These are phyloP conservation scores for Aspergillus ochraceoroseus DNA, from an alignment of 2,329 filamentous ascomycete genomes.

Conservation along the genomic window DNA sequence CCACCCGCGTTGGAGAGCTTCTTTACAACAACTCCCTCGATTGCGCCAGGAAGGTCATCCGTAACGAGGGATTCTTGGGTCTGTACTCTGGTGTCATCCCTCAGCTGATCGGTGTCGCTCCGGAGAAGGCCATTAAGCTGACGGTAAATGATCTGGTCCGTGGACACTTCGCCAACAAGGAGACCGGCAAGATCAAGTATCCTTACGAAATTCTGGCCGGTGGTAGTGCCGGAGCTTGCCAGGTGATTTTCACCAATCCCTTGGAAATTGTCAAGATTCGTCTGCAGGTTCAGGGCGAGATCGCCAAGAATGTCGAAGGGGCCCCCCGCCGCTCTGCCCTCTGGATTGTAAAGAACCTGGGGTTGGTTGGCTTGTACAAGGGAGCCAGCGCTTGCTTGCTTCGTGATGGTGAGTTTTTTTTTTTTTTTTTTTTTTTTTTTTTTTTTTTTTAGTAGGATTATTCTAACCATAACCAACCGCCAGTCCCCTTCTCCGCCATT, in stretches of 20 bases:
- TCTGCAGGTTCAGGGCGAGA: conserved; percentile 93
- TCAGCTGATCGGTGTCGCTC: conserved; percentile 95
- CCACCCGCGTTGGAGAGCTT: conserved; percentile 72
- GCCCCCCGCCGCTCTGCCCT: conserved; percentile 85
- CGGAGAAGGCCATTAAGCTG: conserved; percentile 98
- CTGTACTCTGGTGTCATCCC: conserved; percentile 93
- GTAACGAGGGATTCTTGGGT: conserved; percentile 83
- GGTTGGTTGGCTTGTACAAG: conserved; percentile 93
- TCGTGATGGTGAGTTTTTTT: conserved; percentile 58
- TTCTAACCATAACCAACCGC: background rate
- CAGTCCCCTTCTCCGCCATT: conserved; percentile 92
- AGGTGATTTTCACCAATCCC: conserved; percentile 97
- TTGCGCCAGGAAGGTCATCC: conserved; percentile 86
- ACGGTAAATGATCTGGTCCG: conserved; percentile 95
- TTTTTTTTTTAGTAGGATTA: conserved; percentile 11
- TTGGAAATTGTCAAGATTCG: conserved; percentile 99
- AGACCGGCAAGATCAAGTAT: conserved; percentile 66
- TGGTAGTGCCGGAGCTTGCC: conserved; percentile 83
- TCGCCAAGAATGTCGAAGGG: conserved; percentile 78
- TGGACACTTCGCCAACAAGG: conserved; percentile 65
- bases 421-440: conserved; percentile 1
- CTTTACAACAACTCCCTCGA: conserved; percentile 97
- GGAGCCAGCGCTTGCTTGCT: conserved; percentile 90
- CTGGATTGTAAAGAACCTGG: conserved; percentile 95
- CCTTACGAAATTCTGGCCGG: conserved; percentile 76